Conservation (phyloP, 306 rosid genomes). For the Fragaria iinumae region DNA sequence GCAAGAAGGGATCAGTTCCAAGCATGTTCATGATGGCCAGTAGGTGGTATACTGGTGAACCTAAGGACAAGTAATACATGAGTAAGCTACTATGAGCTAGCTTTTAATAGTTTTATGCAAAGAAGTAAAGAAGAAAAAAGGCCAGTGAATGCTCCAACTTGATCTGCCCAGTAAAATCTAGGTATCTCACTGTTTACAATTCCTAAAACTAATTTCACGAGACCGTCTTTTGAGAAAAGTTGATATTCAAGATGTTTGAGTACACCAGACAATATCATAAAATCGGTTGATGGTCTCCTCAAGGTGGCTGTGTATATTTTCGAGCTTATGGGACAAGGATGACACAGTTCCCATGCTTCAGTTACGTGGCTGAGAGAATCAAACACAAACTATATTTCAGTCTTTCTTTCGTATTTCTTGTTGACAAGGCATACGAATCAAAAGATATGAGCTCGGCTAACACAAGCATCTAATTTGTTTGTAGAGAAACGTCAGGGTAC, state of each 20-base stretch:
- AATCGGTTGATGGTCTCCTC: conserved; percentile 7
- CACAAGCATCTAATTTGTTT: too few species aligned
- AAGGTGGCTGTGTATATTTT: conserved; percentile 51
- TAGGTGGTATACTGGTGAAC: conserved; percentile 18
- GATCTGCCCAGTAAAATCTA: not conserved
- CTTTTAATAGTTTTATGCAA: conserved; percentile 5
- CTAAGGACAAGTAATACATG: conserved; percentile 6
- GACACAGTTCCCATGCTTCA: conserved; percentile 74
- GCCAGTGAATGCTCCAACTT: not conserved
- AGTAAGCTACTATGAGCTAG: not conserved
- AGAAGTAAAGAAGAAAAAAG: not conserved
- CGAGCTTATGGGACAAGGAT: conserved; percentile 59
- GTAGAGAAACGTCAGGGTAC: not conserved
- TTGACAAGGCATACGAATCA: not conserved
- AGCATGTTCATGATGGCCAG: conserved; percentile 40
- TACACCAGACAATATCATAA: not conserved
- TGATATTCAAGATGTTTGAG: conserved; percentile 26
- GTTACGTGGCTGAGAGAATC: conserved; percentile 37
- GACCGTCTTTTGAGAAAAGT: not conserved
- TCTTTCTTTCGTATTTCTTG: not conserved
- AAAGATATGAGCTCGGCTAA: too few species aligned
- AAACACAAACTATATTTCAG: not conserved
- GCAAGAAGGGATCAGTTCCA: conserved; percentile 20
- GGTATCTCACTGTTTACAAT: not conserved
- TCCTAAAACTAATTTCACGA: not conserved